Percentiles rank a stretch among this genome's conserved stretches.
Conservation (phyloP, 148 eudicot species). For the Vaccinium myrtillus region DNA sequence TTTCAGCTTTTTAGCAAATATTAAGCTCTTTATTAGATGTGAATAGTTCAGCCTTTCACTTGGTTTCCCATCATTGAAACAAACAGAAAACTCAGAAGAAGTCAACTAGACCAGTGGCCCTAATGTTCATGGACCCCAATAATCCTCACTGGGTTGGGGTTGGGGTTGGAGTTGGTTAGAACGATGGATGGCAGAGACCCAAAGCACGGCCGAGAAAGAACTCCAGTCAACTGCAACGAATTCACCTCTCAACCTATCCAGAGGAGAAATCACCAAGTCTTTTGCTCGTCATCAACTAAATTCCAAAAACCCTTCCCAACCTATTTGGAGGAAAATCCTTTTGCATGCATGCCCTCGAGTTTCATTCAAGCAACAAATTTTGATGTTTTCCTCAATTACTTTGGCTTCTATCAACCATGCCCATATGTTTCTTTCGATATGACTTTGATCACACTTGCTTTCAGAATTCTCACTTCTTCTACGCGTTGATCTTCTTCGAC, state of each 20-base stretch:
- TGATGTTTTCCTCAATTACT: no score
- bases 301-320: slow-evolving; percentile 33
- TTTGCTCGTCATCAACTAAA: slow-evolving; percentile 53
- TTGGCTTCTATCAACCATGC: no score
- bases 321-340: not conserved
- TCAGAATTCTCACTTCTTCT: no score
- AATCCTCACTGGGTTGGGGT: slow-evolving; percentile 87
- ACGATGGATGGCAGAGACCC: slow-evolving; percentile 77
- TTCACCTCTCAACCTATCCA: slow-evolving; percentile 8
- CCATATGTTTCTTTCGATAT: no score
- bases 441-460: no score
- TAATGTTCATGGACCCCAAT: slow-evolving; percentile 74
- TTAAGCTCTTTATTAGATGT: not conserved
- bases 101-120: slow-evolving; percentile 50
- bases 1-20: not conserved
- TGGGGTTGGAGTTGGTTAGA: slow-evolving; percentile 95
- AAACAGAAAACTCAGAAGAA: slow-evolving; percentile 90
- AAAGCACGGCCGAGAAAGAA: slow-evolving; percentile 39
- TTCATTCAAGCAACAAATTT: no score
- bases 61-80: slow-evolving; percentile 12
- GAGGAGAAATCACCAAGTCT: slow-evolving; percentile 46
- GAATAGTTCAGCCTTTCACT: not conserved
- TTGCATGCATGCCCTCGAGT: no score
- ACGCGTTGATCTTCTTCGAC: no score
- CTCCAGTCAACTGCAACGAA: slow-evolving; percentile 21